Evolutionary conservation across 768 basidiomycete genomes (phyloP), one percentile per base, ranked within the genome.

Genomic region (Inosperma sp.): DNA sequence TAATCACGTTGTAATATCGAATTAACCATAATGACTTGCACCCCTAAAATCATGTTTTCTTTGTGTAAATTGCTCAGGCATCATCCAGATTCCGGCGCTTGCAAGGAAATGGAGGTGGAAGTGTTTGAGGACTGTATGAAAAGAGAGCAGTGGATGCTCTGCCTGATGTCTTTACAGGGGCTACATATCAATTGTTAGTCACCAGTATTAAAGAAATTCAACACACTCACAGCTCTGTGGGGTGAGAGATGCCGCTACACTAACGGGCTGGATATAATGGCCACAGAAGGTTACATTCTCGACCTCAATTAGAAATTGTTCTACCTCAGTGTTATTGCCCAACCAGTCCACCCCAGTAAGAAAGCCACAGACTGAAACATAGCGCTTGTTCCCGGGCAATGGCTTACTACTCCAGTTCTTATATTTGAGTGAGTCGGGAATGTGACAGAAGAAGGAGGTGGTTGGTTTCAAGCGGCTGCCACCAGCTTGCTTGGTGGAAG

Each of bases 401-500:
- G 48, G 48, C 37, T 49, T 49, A 29, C 16, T 16, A 41, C 26
- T 16, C 34, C 36, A 27, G 8, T 7, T 19, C 26, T 7, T 29
- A 30, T 49, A 49, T n/a, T 19, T 33, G 0, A 37, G 27, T 0
- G 40, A 50, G 22, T 50, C 49, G 0, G 49, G 49, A 22, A 50
- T 44, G 29, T 26, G 21, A 42, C 49, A 50, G 27, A 30, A 23
- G 10, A 50, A 43, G 16, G 6, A 2, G 4, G 49, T 50, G 5
- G 27, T 2, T 29, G 35, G 49, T 29, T 41, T 39, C 49, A 10
- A 43, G 23, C 3, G 6, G 33, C 30, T 33, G 9, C 0, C 26
- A 25, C 22, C 26, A 35, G 34, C 35, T 1, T 26, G 0, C 9
- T 48, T 25, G 19, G 29, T 10, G 10, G 46, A n/a, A 8, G 14